These are phyloP conservation scores for Lathyrus aphaca DNA, from an alignment of 306 rosid genomes.

Conservation along the genomic window DNA sequence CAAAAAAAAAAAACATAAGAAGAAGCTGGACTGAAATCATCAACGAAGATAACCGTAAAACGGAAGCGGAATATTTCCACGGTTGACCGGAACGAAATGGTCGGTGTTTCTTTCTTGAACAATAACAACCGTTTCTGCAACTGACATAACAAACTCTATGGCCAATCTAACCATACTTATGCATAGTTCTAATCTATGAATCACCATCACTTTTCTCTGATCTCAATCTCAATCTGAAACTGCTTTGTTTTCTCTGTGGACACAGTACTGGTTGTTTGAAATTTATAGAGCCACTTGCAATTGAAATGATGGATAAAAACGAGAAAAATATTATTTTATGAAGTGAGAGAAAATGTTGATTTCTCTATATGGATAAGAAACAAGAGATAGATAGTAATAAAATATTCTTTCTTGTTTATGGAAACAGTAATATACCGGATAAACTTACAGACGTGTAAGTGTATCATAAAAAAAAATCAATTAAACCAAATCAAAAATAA, in stretches of 20 bases:
- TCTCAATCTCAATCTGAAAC: background rate
- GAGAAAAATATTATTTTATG: too few species aligned
- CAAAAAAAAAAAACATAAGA: background rate
- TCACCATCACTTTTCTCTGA: slow-evolving; percentile 46
- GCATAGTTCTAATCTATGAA: slow-evolving; percentile 67
- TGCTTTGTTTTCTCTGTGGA: background rate
- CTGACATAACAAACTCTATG: slow-evolving; percentile 62
- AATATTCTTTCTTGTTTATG: too few species aligned
- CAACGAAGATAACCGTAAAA: slow-evolving; percentile 66
- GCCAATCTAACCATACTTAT: slow-evolving; percentile 63
- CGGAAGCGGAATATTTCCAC: slow-evolving; percentile 47
- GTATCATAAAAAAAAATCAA: too few species aligned
- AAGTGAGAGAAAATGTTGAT: too few species aligned
- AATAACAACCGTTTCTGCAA: slow-evolving; percentile 65
- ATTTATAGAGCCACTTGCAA: too few species aligned
- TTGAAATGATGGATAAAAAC: too few species aligned
- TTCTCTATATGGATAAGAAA: too few species aligned
- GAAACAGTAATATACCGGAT: too few species aligned
- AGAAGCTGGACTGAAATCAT: background rate
- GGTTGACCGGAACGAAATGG: slow-evolving; percentile 30
- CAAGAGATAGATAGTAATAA: too few species aligned
- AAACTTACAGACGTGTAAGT: too few species aligned
- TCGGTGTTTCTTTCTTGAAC: slow-evolving; percentile 50
- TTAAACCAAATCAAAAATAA: too few species aligned
- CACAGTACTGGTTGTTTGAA: too few species aligned